These are phyloP conservation scores for Mucor circinelloides DNA, from an alignment of 371 early-diverging fungal species.

Conservation along the genomic window DNA sequence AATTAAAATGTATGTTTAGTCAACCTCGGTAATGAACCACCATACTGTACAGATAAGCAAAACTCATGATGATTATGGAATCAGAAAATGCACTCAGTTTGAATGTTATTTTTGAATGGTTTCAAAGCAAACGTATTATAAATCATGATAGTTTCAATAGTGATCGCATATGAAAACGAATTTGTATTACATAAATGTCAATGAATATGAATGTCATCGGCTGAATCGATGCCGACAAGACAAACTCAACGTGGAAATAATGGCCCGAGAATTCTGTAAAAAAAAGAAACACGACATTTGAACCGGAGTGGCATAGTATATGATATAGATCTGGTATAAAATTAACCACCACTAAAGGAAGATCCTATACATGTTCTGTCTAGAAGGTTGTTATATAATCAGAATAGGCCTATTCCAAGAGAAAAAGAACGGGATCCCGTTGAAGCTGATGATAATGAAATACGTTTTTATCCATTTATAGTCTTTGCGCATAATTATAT, in stretches of 20 bases:
- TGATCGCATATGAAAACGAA: background rate
- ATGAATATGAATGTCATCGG: background rate
- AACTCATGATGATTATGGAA: no score
- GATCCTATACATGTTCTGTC: no score
- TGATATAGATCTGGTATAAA: background rate
- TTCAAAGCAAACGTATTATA: no score
- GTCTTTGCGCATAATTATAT: background rate
- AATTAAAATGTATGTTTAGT: no score
- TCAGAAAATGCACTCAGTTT: no score
- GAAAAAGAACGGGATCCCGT: background rate
- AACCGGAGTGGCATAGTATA: background rate
- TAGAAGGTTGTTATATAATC: no score
- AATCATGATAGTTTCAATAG: no score
- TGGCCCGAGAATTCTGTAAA: constrained; percentile 1
- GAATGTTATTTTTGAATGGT: no score
- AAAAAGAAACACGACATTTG: background rate
- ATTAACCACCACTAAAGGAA: background rate
- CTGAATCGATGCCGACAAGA: background rate
- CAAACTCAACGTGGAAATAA: background rate
- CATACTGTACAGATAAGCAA: no score
- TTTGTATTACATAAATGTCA: constrained; percentile 3
- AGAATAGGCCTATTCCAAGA: background rate
- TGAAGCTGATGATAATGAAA: background rate
- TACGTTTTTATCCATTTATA: background rate
- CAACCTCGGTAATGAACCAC: no score